These are phyloP conservation scores for Phytophthora chlamydospora DNA, from an alignment of 352 stramenopile species.

Conservation along the genomic window DNA sequence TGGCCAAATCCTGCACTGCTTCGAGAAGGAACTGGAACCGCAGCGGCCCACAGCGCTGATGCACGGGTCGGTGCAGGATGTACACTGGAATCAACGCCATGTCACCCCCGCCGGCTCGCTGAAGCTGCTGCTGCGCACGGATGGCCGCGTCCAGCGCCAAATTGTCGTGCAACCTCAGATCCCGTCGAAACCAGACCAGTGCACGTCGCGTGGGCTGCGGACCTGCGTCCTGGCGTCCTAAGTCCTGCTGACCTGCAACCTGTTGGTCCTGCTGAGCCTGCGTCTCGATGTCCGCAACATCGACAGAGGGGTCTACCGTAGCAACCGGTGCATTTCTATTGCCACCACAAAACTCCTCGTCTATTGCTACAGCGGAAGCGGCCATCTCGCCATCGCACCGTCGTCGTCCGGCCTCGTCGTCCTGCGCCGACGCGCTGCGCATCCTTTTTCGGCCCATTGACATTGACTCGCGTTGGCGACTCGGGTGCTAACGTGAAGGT, in stretches of 20 bases:
- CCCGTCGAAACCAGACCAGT: constrained; percentile 94
- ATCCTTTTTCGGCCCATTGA: constrained; percentile 26
- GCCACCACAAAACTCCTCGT: constrained; percentile 2
- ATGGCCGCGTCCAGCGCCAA: constrained; percentile 83
- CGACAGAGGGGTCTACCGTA: not conserved
- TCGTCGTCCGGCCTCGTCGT: not conserved
- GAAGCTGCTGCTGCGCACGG: constrained; percentile 21
- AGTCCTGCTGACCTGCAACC: not conserved
- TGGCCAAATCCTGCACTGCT: constrained; percentile 80
- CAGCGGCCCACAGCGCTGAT: constrained; percentile 66
- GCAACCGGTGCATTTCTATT: constrained; percentile 10
- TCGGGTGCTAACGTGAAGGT: not conserved
- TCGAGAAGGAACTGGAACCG: constrained; percentile 94
- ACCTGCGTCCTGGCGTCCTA: not conserved
- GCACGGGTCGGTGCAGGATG: constrained; percentile 81
- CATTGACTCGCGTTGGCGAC: not conserved
- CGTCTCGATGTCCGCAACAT: not conserved
- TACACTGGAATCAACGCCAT: constrained; percentile 80
- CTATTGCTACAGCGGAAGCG: not conserved
- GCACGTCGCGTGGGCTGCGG: constrained; percentile 37
- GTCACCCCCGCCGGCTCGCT: constrained; percentile 13
- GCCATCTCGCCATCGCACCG: not conserved
- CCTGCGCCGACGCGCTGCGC: constrained; percentile 4
- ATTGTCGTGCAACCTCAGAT: constrained; percentile 97
- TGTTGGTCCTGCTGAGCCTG: constrained; percentile 1